Evolutionary conservation across 345 rosid genomes (phyloP), one percentile per base, ranked within the genome.

Genomic region (Melaleuca alternifolia): DNA sequence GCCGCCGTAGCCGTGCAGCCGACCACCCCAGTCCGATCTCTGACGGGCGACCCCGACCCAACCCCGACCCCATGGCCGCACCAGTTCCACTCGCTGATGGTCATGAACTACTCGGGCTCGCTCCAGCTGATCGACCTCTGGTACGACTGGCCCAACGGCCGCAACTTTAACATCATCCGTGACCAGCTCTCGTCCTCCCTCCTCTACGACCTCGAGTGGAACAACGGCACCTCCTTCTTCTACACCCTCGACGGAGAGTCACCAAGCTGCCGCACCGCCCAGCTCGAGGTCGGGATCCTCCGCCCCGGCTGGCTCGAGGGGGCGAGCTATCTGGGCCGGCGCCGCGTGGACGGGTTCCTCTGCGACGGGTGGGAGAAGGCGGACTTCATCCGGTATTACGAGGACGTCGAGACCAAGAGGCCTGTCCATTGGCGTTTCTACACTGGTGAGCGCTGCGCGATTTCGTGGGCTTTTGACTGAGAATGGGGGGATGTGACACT

Each of bases 281-380:
- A 91, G 3, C 10, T 93, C 16, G 93, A 89, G 86, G 95, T 93
- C 28, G 95, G 97, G 13, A 91, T 93, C 83, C 93, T 94, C 54
- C 93, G 92, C 21, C 97, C 95, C 26, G 85, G 93, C 54, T 93
- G 95, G 95, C 91, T 93, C 13, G 91, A 92, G 9, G 95, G 94
- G 11, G 94, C 93, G 9, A 84, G 53, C 79, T 94, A 92, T 79
- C 90, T 92, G 65, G 96, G 96, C 51, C 95, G 91, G 89, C 89
- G 86, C 46, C 88, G 84, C 50, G 92, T 90, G 10, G 90, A 92
- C 76, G 94, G 94, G 15, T 94, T 94, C 79, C 90, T 92, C 7
- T 92, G 97, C 87, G 92, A 94, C 84, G 94, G 90, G 16, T 94
- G 94, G 96, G 90, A 90, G 88, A 94, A 94, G 89, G 94, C 56